Evolutionary conservation across 148 eudicot genomes (phyloP).

Genomic region (Vaccinium darrowii): DNA sequence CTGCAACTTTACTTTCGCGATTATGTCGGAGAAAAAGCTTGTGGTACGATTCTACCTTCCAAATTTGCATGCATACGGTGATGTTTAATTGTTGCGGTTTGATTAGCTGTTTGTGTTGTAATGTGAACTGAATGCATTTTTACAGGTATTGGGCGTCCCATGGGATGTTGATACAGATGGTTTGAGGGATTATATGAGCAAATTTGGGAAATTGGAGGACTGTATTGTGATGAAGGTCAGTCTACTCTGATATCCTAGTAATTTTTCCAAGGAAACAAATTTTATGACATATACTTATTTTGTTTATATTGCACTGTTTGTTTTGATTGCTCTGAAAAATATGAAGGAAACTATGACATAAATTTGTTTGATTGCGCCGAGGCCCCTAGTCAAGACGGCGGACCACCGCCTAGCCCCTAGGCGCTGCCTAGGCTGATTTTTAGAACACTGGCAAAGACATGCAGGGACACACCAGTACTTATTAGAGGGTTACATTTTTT

Average conservation of each 20-base stretch:
- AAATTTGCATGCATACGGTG: neutral
- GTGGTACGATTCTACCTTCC: slow-evolving; percentile 53
- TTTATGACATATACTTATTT: neutral
- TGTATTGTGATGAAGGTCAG: slow-evolving; percentile 95
- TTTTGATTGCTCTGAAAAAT: neutral
- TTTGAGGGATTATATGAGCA: slow-evolving; percentile 87
- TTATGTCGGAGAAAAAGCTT: slow-evolving; percentile 79
- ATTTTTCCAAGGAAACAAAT: neutral
- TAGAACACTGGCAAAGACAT: no score
- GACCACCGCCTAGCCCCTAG: no score
- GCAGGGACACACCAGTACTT: no score
- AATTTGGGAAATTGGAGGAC: slow-evolving; percentile 91
- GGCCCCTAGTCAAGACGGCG: no score
- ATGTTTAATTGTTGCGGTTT: neutral
- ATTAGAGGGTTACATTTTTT: no score
- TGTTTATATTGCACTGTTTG: neutral
- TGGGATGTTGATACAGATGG: slow-evolving; percentile 96
- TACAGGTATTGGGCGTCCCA: slow-evolving; percentile 91
- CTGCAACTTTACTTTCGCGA: neutral
- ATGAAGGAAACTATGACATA: neutral
- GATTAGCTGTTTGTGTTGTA: neutral
- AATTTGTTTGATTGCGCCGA: no score
- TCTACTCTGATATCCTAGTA: neutral
- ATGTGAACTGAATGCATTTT: neutral
- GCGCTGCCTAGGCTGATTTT: no score